Percentiles rank a stretch among this genome's conserved stretches.
These are phyloP conservation scores for Pelagomonas calceolata DNA, from an alignment of 108 stramenopile species.

Conservation along the genomic window DNA sequence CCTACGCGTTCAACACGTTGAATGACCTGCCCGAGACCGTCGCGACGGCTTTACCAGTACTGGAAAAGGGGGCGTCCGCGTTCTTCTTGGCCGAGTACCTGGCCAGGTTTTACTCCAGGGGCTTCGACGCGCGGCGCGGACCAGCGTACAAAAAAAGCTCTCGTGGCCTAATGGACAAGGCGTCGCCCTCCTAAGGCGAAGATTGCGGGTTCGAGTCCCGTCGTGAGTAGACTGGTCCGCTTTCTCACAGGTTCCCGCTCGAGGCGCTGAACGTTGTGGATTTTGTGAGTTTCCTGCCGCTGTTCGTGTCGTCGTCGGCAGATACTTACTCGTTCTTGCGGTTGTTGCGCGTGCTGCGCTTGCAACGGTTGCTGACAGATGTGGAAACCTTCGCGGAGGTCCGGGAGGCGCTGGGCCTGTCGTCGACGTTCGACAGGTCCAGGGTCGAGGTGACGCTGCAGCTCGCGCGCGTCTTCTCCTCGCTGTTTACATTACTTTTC, in stretches of 20 bases:
- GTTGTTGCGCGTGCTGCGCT: slow-evolving; percentile 52
- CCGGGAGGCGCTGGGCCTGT: slow-evolving; percentile 39
- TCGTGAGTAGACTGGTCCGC: no score
- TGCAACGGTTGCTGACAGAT: slow-evolving; percentile 55
- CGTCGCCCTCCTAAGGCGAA: no score
- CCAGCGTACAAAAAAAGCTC: no score
- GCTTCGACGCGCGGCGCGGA: neutral
- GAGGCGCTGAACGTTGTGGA: slow-evolving; percentile 43
- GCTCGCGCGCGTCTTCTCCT: slow-evolving; percentile 55
- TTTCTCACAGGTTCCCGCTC: no score
- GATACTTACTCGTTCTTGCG: slow-evolving; percentile 34
- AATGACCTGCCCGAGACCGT: neutral
- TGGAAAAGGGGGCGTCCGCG: neutral
- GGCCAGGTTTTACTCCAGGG: neutral
- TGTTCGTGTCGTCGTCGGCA: slow-evolving; percentile 4
- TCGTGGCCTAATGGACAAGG: no score
- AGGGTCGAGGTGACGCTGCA: slow-evolving; percentile 23
- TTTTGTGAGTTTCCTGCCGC: slow-evolving; percentile 20
- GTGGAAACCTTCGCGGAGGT: slow-evolving; percentile 50
- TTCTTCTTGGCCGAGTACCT: slow-evolving; percentile 9
- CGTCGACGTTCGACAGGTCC: neutral
- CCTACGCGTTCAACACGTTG: neutral
- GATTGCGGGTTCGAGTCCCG: no score
- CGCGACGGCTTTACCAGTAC: neutral
- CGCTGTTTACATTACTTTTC: slow-evolving; percentile 56